Evolutionary conservation across 108 stramenopile species (phyloP).

Genomic region (Skeletonema costatum): DNA sequence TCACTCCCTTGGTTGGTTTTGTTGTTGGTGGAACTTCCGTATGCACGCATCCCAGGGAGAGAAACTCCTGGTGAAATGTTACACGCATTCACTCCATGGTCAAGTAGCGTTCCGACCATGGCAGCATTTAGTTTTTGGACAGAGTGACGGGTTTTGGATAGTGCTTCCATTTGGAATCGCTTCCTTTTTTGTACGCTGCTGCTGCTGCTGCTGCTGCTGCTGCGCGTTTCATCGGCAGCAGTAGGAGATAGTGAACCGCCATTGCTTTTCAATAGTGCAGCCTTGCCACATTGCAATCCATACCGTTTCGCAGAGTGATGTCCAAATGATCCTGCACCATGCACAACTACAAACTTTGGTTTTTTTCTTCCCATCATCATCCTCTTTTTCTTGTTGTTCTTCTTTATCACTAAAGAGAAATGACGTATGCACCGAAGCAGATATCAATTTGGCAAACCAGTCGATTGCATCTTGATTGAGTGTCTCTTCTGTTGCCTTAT

Average conservation of each 20-base stretch:
- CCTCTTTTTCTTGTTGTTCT: neutral
- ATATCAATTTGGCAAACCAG: slow-evolving; percentile 63
- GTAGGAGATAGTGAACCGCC: neutral
- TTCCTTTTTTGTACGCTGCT: neutral
- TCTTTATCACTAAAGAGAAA: slow-evolving; percentile 7
- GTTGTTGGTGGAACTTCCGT: slow-evolving; percentile 29
- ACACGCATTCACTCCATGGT: slow-evolving; percentile 63
- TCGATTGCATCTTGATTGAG: slow-evolving; percentile 52
- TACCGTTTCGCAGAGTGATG: slow-evolving; percentile 76
- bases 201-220: neutral
- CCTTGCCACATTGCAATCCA: slow-evolving; percentile 56
- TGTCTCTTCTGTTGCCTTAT: slow-evolving; percentile 66
- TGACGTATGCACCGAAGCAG: slow-evolving; percentile 25
- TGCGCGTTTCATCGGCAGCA: neutral
- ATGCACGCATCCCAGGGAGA: slow-evolving; percentile 54
- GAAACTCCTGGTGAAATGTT: slow-evolving; percentile 74
- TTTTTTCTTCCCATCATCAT: neutral
- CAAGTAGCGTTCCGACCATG: slow-evolving; percentile 51
- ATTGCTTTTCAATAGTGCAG: slow-evolving; percentile 25
- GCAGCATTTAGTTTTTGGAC: slow-evolving; percentile 72
- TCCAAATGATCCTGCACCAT: slow-evolving; percentile 87
- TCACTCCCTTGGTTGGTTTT: slow-evolving; percentile 1
- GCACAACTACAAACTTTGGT: slow-evolving; percentile 57
- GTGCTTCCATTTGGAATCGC: slow-evolving; percentile 49
- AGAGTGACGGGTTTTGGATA: slow-evolving; percentile 61